Evolutionary conservation across 805 yeast genomes (phyloP), one percentile per base, ranked within the genome.

Genomic region (Candida nonsorbophila): DNA sequence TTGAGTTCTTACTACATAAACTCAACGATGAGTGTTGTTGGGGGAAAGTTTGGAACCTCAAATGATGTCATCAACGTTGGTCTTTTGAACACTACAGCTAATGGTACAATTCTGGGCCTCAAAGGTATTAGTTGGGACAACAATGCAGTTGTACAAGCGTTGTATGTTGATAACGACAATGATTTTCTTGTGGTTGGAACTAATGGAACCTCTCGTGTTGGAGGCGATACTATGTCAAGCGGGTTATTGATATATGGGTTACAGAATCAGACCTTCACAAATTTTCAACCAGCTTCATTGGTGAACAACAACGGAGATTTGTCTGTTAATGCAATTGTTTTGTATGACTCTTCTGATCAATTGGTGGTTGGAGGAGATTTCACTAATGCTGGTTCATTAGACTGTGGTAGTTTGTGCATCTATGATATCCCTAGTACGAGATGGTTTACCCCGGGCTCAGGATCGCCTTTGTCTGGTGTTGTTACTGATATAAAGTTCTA

Each of bases 291-390:
- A 10, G 68, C 77, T 0, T 49, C 52, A 11, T 48, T 77, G 14
- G 51, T 69, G 3, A 50, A 62, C 7, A 55, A 58, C 4, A 55
- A 60, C n/a, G 45, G 50, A 6, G 61, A 62, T 9, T 51, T 62
- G 13, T 25, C 37, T 7, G 55, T 65, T n/a, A 62, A 56, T 32
- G 41, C 65, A 4, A 42, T 65, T 30, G 67, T 50, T 4, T 46
- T 51, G 20, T 53, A 55, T 34, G 65, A 59, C 24, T 43, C 46
- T 15, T 47, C 41, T 5, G 39, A 47, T n/a, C 41, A 47, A 28
- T 54, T 86, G 16, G 62, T 79, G 17, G 84, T 84, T 8, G 95
- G 83, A 22, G 96, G 97, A 14, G 63, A 70, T 24, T 86, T 84
- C 48, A 69, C 65, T 13, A 49, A 62, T 13, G 78, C 83, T 2